phyloP scores from a whole-genome alignment of 768 basidiomycete genomes.

The Albatrellus ellisii region DNA sequence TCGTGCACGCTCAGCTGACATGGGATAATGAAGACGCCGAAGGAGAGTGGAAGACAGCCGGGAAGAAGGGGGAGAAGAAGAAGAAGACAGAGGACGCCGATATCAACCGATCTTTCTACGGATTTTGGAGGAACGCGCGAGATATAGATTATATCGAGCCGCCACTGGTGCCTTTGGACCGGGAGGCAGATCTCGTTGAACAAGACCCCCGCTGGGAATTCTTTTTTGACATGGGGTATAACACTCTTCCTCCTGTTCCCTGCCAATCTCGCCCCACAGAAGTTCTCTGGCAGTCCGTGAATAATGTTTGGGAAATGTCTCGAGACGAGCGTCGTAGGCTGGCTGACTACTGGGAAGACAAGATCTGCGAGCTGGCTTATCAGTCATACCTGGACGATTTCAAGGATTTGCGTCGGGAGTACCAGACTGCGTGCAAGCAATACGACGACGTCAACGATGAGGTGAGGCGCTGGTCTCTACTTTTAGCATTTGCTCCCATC shows the following conservation, averaged over 20 bases:
- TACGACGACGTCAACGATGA: constrained; percentile 36
- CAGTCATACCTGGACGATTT: constrained; percentile 29
- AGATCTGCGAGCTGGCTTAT: constrained; percentile 23
- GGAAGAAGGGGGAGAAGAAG: constrained; percentile 2
- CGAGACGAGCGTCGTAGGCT: constrained; percentile 31
- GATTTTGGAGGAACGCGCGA: constrained; percentile 7
- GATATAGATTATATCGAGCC: constrained; percentile 10
- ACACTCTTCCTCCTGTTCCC: constrained; percentile 29
- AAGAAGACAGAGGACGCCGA: constrained; percentile 4
- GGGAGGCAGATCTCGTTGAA: neutral
- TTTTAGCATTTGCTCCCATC: too few relatives aligned
- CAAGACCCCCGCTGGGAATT: constrained; percentile 16
- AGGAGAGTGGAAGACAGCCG: constrained; percentile 6
- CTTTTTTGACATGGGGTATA: constrained; percentile 26
- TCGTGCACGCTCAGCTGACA: neutral
- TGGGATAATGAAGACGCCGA: constrained; percentile 6
- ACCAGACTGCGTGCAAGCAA: constrained; percentile 25
- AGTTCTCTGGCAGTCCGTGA: constrained; percentile 22
- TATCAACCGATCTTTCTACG: constrained; percentile 6
- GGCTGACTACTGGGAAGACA: constrained; percentile 32
- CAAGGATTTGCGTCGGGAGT: constrained; percentile 23
- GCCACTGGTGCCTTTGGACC: neutral
- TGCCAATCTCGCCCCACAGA: constrained; percentile 21
- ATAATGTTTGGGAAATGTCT: constrained; percentile 43
- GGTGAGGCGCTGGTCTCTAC: constrained; percentile 21